These are phyloP conservation scores for Neofusicoccum cordaticola DNA, from an alignment of 2,329 filamentous ascomycete species.

Conservation along the genomic window DNA sequence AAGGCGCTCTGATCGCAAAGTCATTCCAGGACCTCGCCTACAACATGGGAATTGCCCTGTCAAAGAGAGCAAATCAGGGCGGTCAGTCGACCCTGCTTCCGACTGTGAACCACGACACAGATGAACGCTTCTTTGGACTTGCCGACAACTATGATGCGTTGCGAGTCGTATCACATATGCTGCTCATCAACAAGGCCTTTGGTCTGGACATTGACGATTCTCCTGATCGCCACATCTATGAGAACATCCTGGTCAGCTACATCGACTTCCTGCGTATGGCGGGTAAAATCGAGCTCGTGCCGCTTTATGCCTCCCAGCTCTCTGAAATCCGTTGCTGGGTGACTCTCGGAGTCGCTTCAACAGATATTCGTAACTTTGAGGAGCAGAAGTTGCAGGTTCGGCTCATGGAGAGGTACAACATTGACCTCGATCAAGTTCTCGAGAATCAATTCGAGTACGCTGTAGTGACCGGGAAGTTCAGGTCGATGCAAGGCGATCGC, in stretches of 20 bases:
- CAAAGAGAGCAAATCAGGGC: conserved; percentile 34
- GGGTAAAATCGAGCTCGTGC: conserved; percentile 73
- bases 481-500: conserved; percentile 23
- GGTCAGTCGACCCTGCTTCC: neutral
- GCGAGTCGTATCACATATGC: conserved; percentile 51
- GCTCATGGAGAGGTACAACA: conserved; percentile 70
- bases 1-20: conserved; percentile 70
- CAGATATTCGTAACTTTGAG: conserved; percentile 64
- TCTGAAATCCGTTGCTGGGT: conserved; percentile 62
- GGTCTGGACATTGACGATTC: conserved; percentile 43
- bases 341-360: conserved; percentile 72
- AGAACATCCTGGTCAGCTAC: conserved; percentile 79
- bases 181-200: conserved; percentile 65
- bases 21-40: conserved; percentile 47
- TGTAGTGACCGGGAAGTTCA: neutral
- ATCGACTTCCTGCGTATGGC: conserved; percentile 73
- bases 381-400: conserved; percentile 67
- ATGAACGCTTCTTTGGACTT: conserved; percentile 31
- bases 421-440: conserved; percentile 73
- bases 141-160: conserved; percentile 43
- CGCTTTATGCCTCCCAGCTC: conserved; percentile 83
- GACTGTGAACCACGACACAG: conserved; percentile 20
- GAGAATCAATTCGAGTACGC: conserved; percentile 37
- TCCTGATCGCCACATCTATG: conserved; percentile 51
- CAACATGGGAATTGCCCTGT: conserved; percentile 44